These are phyloP conservation scores for Bocquillonia castaneifolia DNA, from an alignment of 441 rosid genomes.

Conservation along the genomic window DNA sequence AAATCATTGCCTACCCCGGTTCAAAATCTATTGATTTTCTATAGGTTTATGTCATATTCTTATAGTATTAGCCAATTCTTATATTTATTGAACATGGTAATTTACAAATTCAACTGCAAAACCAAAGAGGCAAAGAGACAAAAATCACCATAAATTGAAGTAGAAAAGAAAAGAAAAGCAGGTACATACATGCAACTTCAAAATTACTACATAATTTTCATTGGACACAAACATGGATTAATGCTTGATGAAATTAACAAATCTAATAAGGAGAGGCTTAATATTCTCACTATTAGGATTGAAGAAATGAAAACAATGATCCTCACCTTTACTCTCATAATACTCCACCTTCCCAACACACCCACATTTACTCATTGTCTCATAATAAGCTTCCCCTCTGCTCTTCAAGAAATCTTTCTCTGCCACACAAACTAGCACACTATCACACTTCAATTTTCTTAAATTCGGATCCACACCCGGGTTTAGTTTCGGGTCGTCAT, in stretches of 20 bases:
- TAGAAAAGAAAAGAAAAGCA: too few relatives aligned
- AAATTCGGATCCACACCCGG: conserved; percentile 35
- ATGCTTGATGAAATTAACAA: conserved; percentile 33
- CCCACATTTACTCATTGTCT: conserved; percentile 24
- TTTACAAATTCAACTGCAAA: too few relatives aligned
- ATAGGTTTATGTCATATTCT: too few relatives aligned
- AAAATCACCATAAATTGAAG: too few relatives aligned
- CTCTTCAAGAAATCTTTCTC: conserved; percentile 30
- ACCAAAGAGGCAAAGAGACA: too few relatives aligned
- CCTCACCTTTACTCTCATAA: conserved; percentile 33
- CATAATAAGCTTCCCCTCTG: conserved; percentile 31
- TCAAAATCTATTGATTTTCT: too few relatives aligned
- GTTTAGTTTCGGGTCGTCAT: conserved; percentile 36
- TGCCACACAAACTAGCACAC: conserved; percentile 37
- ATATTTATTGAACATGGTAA: too few relatives aligned
- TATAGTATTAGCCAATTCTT: too few relatives aligned
- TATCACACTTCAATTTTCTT: conserved; percentile 21
- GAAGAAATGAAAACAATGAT: conserved; percentile 37
- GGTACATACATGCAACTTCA: too few relatives aligned
- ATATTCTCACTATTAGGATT: conserved; percentile 25
- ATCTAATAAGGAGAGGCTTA: conserved; percentile 22
- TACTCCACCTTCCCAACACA: conserved; percentile 31
- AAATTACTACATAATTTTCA: too few relatives aligned
- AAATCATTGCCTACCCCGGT: too few relatives aligned
- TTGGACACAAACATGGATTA: neutral